Conservation (phyloP, 2,329 filamentous ascomycete genomes). For the Aspergillus tubingensis region DNA sequence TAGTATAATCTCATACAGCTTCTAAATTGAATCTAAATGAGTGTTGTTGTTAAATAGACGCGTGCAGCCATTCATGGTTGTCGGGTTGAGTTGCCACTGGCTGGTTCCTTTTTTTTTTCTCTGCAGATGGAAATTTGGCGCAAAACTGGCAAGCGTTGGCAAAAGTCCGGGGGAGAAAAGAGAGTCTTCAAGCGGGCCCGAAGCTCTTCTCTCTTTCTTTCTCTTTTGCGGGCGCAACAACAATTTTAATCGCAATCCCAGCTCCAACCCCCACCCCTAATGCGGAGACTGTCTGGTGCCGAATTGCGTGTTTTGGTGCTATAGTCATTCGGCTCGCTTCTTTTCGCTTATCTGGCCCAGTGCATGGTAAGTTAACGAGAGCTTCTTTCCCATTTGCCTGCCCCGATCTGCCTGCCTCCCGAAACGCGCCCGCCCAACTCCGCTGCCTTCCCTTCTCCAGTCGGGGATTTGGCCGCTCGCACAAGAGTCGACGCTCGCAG, state of each 20-base stretch:
- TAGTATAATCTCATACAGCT: too few relatives aligned
- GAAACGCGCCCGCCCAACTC: slow-evolving; percentile 9
- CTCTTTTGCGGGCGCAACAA: slow-evolving; percentile 25
- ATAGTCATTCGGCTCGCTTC: slow-evolving; percentile 30
- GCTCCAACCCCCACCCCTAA: slow-evolving; percentile 11
- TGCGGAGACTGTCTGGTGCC: slow-evolving; percentile 24
- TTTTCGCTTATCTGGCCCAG: slow-evolving; percentile 28
- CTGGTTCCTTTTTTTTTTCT: slow-evolving; percentile 12
- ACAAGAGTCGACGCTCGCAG: neutral
- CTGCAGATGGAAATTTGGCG: slow-evolving; percentile 3
- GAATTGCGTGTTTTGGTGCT: slow-evolving; percentile 26
- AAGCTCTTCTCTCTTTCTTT: slow-evolving; percentile 22
- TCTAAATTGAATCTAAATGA: too few relatives aligned
- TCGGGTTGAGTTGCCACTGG: neutral
- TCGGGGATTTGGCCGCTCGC: neutral
- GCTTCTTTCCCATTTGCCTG: slow-evolving; percentile 21
- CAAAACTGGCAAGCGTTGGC: slow-evolving; percentile 8
- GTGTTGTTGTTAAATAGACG: neutral
- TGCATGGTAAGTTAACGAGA: slow-evolving; percentile 27
- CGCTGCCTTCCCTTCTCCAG: neutral
- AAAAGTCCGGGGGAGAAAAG: slow-evolving; percentile 15
- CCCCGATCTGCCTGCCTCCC: slow-evolving; percentile 16
- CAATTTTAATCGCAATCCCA: slow-evolving; percentile 21
- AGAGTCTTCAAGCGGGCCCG: slow-evolving; percentile 19
- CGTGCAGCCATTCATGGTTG: neutral